Evolutionary conservation across 805 yeast genomes (phyloP).

Genomic region (Metschnikowia gelsemii): DNA sequence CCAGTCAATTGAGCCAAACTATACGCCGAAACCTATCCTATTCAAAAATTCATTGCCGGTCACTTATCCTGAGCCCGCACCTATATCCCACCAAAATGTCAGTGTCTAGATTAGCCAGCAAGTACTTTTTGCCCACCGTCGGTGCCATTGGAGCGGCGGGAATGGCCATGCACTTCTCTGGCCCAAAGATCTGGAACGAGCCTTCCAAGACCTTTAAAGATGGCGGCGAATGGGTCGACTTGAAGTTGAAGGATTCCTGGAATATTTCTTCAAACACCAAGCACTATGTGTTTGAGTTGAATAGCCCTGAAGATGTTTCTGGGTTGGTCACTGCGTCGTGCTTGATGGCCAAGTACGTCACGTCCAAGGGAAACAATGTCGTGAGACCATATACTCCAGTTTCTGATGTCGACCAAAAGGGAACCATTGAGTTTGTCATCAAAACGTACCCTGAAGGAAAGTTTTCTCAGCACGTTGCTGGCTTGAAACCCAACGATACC

Average conservation of each 20-base stretch:
- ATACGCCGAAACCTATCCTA: neutral
- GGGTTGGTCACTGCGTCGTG: conserved; percentile 82
- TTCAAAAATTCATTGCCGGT: too few relatives aligned
- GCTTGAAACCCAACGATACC: conserved; percentile 74
- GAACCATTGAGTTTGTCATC: conserved; percentile 74
- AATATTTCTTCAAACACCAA: conserved; percentile 63
- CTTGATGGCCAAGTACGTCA: conserved; percentile 74
- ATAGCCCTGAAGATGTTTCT: conserved; percentile 60
- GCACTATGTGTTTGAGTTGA: conserved; percentile 68
- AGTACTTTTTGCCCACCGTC: conserved; percentile 29
- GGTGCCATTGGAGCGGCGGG: conserved; percentile 37
- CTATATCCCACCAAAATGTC: conserved; percentile 25
- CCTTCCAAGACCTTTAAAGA: conserved; percentile 53
- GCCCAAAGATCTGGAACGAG: conserved; percentile 34
- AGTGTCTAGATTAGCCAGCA: conserved; percentile 24
- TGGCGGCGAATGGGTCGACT: conserved; percentile 69
- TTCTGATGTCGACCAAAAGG: conserved; percentile 65
- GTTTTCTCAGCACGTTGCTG: conserved; percentile 71
- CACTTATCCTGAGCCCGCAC: too few relatives aligned
- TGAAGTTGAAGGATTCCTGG: conserved; percentile 51
- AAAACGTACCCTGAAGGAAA: conserved; percentile 85
- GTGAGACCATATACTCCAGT: conserved; percentile 90
- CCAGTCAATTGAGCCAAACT: too few relatives aligned
- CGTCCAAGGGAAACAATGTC: conserved; percentile 82
- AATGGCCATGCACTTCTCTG: conserved; percentile 30